Base-by-base conservation (phyloP, 192 early-diverging fungal species). In the Umbelopsis sp. region DNA sequence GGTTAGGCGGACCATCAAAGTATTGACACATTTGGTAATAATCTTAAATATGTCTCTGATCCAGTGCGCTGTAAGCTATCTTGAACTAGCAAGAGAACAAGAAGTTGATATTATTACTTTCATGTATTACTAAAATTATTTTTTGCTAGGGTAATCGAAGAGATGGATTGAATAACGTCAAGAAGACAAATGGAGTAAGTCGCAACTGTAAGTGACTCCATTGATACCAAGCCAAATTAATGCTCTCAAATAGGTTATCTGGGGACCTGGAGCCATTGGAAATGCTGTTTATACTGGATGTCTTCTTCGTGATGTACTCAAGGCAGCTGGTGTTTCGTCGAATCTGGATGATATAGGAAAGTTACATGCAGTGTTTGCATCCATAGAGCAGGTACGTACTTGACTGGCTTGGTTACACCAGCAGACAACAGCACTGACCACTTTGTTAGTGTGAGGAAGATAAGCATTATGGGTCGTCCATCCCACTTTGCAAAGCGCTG, bases 221-320 rank as follows among this genome's bases (percentile, higher is more conserved):
- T 71, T 47, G 26, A 36, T 53, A 50, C 36, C 3, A 38, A 31
- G 8, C 43, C 51, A 70, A 38, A 26, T 6, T 62, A 22, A 72
- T 12, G 25, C 34, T 38, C 16, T 2, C 25, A 14, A 45, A 20
- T 43, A 80, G 79, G 87, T 95, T 22, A 91, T 88, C 52, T 95
- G 94, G 94, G 85, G 85, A 5, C 83, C 86, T 12, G 91, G 94
- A 43, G 93, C 93, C 24, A 87, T 94, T 36, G 82, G 84, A 44
- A 95, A 93, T 75, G 90, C 94, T 36, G 83, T 84, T 20, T 97
- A 93, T 91, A 76, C 81, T 71, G 96, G 96, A 22, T 90, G 89
- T 65, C 84, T 85, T 7, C 79, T 97, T 29, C 84, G 87, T 20
- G 94, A 95, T 62, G 84, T 97, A 10, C 81, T 97, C 11, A 80